These are phyloP conservation scores for Solanum sejunctum DNA, from an alignment of 257 asterid genomes.

Conservation along the genomic window DNA sequence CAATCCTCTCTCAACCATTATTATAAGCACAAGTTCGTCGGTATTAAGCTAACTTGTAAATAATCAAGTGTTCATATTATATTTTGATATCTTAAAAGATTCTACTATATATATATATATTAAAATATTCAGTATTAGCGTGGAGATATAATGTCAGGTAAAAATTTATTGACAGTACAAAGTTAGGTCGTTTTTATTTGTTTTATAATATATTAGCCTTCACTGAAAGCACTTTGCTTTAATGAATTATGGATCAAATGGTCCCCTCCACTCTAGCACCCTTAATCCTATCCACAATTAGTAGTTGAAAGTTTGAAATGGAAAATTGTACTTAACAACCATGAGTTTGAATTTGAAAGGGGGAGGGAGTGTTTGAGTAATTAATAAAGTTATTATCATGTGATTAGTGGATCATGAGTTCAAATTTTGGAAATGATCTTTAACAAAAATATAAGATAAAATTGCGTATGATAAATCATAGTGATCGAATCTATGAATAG, in stretches of 20 bases:
- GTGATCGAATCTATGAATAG: no score
- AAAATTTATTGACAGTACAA: neutral
- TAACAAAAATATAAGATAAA: no score
- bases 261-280: constrained; percentile 7
- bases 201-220: neutral
- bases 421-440: accelerated
- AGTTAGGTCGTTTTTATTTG: neutral
- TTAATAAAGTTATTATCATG: no score
- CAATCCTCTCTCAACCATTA: neutral
- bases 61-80: neutral
- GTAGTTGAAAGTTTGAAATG: no score
- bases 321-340: no score
- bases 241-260: constrained; percentile 12
- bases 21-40: neutral
- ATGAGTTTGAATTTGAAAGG: no score
- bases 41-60: neutral
- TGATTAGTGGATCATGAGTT: no score
- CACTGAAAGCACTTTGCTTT: neutral
- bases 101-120: neutral
- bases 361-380: no score
- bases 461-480: no score
- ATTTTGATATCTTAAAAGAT: neutral
- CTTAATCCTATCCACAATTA: neutral
- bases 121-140: neutral
- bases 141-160: neutral